A percentile compares a stretch with the other conserved stretches of the same genome.
Conservation (phyloP, 306 rosid genomes). For the Prinsepia uniflora region DNA sequence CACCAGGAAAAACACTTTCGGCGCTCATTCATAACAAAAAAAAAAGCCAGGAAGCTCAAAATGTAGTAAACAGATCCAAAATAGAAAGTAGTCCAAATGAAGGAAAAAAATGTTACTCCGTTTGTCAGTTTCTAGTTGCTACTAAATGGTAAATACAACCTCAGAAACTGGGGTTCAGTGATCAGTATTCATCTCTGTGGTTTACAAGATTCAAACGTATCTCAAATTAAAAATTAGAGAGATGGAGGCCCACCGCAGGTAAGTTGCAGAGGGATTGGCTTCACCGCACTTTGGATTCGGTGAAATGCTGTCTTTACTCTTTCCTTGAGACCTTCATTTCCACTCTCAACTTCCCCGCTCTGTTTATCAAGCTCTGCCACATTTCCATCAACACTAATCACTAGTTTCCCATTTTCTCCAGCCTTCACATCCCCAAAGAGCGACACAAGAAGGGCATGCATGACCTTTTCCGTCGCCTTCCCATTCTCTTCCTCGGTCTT, state of each 20-base stretch:
- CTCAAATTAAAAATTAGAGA: neutral
- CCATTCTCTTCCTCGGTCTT: slow-evolving; percentile 64
- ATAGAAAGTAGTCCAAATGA: neutral
- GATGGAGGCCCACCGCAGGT: neutral
- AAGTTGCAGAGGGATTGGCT: slow-evolving; percentile 68
- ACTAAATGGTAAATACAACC: neutral
- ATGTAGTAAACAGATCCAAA: neutral
- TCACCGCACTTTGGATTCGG: slow-evolving; percentile 71
- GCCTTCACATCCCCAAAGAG: slow-evolving; percentile 80
- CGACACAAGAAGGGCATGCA: slow-evolving; percentile 67
- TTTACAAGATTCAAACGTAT: neutral
- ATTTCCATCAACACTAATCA: slow-evolving; percentile 74
- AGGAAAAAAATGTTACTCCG: neutral
- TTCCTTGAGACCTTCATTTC: slow-evolving; percentile 85
- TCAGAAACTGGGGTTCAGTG: neutral
- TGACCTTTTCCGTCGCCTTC: slow-evolving; percentile 72
- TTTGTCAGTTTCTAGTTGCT: neutral
- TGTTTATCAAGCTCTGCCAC: slow-evolving; percentile 72
- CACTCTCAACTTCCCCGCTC: slow-evolving; percentile 80
- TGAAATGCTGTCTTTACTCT: slow-evolving; percentile 67
- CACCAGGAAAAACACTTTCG: neutral
- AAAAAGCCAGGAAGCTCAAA: neutral
- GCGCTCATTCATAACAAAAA: neutral
- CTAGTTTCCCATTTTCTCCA: slow-evolving; percentile 76
- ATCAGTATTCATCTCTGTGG: neutral